Evolutionary conservation across 2,329 filamentous ascomycete species (phyloP).

Genomic region (Diaporthe citri): DNA sequence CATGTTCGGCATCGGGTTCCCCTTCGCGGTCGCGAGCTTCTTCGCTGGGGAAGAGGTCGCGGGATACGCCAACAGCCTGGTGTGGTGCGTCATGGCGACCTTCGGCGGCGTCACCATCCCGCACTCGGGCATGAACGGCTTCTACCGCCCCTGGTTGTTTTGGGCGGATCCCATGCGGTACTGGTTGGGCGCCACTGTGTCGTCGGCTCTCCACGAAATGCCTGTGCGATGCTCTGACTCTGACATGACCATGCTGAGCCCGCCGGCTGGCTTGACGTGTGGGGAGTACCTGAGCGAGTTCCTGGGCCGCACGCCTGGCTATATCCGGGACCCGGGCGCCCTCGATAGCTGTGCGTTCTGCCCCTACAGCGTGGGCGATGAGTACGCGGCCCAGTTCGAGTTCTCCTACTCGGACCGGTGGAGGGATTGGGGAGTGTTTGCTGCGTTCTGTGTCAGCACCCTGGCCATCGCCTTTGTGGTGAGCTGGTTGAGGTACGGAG

Average conservation of each 20-base stretch:
- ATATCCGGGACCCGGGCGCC: neutral
- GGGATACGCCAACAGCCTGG: neutral
- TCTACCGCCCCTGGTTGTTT: neutral
- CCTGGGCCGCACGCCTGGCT: neutral
- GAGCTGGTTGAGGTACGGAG: conserved; percentile 14
- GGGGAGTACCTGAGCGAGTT: neutral
- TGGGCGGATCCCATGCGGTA: conserved; percentile 55
- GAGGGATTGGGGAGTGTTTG: conserved; percentile 14
- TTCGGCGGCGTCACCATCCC: conserved; percentile 11
- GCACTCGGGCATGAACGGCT: neutral
- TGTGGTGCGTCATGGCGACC: conserved; percentile 10
- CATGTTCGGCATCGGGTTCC: neutral
- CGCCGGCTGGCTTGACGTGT: neutral
- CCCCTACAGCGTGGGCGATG: neutral
- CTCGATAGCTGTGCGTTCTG: neutral
- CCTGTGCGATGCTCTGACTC: neutral
- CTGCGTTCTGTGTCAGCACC: neutral
- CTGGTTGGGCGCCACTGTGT: conserved; percentile 71
- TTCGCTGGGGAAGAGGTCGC: neutral
- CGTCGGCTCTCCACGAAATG: neutral
- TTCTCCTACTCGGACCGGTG: neutral
- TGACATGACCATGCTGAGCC: neutral
- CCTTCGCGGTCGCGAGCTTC: neutral
- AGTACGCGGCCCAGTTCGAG: conserved; percentile 2
- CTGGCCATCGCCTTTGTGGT: conserved; percentile 11